phyloP scores from a whole-genome alignment of 163 green algal genomes.

The Volvox carteri region DNA sequence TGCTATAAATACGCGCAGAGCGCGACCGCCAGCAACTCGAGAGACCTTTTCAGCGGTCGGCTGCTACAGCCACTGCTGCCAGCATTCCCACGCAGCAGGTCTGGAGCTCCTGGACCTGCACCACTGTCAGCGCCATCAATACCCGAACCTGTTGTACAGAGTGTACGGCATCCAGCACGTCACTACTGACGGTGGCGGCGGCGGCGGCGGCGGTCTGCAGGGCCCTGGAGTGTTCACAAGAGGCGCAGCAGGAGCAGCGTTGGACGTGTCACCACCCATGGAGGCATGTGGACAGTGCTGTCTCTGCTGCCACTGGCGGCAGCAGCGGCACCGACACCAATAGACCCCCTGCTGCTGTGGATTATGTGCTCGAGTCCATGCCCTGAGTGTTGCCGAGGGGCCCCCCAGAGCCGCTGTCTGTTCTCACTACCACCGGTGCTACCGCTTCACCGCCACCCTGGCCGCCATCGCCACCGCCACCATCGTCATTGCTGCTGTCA shows the following conservation, averaged over 20 bases:
- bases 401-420: background rate
- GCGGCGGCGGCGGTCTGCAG: background rate
- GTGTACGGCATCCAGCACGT: slow-evolving; percentile 16
- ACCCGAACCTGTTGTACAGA: background rate
- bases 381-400: background rate
- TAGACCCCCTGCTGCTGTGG: background rate
- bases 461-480: background rate
- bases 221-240: too few relatives aligned
- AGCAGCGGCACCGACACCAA: background rate
- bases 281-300: background rate
- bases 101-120: slow-evolving; percentile 25
- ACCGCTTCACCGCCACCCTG: background rate
- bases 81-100: slow-evolving; percentile 20
- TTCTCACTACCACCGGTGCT: background rate
- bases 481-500: slow-evolving; percentile 32
- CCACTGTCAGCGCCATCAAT: background rate
- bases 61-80: too few relatives aligned
- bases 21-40: too few relatives aligned
- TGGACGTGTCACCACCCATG: background rate
- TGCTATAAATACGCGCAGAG: too few relatives aligned
- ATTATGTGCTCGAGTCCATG: slow-evolving; percentile 42
- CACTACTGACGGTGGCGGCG: too few relatives aligned
- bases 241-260: background rate
- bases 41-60: too few relatives aligned
- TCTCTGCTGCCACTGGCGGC: too few relatives aligned